These are phyloP conservation scores for Colletotrichum eremochloae DNA, from an alignment of 2,329 filamentous ascomycete genomes.

Conservation along the genomic window DNA sequence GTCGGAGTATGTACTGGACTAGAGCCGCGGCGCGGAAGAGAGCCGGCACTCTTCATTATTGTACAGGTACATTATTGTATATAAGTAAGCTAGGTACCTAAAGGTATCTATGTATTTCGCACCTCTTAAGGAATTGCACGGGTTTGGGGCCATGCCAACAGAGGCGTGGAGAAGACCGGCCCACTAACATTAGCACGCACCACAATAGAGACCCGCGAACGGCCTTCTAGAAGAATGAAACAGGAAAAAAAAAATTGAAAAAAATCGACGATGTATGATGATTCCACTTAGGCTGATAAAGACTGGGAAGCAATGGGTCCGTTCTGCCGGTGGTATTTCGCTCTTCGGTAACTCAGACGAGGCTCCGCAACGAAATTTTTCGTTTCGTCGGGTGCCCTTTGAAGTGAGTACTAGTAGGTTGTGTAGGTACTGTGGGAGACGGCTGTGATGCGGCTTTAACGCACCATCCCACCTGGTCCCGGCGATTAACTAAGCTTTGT, in stretches of 20 bases:
- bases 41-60: background rate
- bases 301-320: background rate
- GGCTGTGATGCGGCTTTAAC: slow-evolving; percentile 2
- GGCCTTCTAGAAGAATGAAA: slow-evolving; percentile 27
- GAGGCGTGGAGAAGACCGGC: slow-evolving; percentile 1
- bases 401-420: background rate
- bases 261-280: slow-evolving; percentile 26
- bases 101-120: too few species aligned
- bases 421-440: background rate
- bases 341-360: background rate
- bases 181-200: background rate
- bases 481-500: slow-evolving; percentile 35
- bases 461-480: slow-evolving; percentile 19
- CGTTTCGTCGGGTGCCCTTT: too few species aligned
- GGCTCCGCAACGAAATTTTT: background rate
- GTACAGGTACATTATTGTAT: too few species aligned
- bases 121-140: too few species aligned
- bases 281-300: slow-evolving; percentile 23
- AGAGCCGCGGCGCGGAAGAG: slow-evolving; percentile 13
- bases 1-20: background rate
- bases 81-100: too few species aligned
- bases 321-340: background rate
- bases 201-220: background rate
- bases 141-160: background rate
- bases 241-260: background rate